Evolutionary conservation across 1,139 yeast genomes (phyloP), one percentile per base, ranked within the genome.

Genomic region (Taphrina deformans): DNA sequence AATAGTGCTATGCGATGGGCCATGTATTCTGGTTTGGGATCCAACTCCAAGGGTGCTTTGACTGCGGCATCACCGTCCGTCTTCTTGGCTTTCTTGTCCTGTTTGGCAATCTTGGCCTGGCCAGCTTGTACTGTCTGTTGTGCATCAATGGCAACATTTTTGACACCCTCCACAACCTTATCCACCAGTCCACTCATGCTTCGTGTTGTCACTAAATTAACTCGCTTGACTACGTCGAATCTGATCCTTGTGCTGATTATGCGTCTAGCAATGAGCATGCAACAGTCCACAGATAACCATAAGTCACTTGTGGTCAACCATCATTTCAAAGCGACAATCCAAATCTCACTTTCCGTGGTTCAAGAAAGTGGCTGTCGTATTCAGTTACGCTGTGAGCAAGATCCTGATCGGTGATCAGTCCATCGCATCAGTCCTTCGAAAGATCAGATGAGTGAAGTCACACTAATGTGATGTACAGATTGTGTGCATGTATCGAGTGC

Each of bases 11-110:
- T 80, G 79, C 99, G 88, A 69, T 87, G 85, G 44, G 86, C 91
- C 71, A 95, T 82, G 75, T 88, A 93, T 69, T 79, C 84, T 27
- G 97, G 97, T 77, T 87, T 87, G 31, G 97, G 96, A n/a, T 62
- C 50, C 24, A 64, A 24, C 33, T 65, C 66, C 16, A 65, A 51
- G 4, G 66, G 66, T 10, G 44, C 50, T 27, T 64, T 40, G 18
- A 50, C 40, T 6, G 53, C 60, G 10, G 29, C 48, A 14, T 33
- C 60, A 7, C 55, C 38, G 16, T 31, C 59, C 6, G 51, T 24
- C 51, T 48, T 24, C 3, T 55, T 56, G 53, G 44, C 31, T 48
- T 65, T 59, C 27, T 55, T 62, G 29, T 65, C 62, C 48, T 65
- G 46, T 65, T 65, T 62, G 41, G 27, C 38, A n/a, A 31, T 18